These are phyloP conservation scores for Oenanthe javanica DNA, from an alignment of 140 eudicot genomes.

Conservation along the genomic window DNA sequence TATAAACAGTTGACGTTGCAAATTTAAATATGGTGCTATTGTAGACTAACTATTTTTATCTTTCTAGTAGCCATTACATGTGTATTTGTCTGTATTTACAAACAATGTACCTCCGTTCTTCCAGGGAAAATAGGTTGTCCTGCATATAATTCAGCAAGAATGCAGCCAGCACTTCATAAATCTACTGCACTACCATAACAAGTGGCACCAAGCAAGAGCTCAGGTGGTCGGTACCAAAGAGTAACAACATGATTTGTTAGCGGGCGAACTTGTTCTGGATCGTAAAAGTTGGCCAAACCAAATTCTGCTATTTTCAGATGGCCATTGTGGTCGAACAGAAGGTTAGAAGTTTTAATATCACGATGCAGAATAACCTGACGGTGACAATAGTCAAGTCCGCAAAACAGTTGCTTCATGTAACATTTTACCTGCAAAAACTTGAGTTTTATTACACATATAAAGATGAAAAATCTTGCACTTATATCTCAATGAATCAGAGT, in stretches of 20 bases:
- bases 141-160: constrained; percentile 77
- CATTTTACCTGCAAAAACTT: constrained; percentile 55
- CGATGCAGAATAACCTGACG: constrained; percentile 69
- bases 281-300: constrained; percentile 71
- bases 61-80: not conserved
- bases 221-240: constrained; percentile 90
- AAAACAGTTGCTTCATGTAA: constrained; percentile 65
- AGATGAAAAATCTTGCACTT: not conserved
- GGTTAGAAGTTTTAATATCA: constrained; percentile 82
- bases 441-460: not conserved
- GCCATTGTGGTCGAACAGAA: constrained; percentile 68
- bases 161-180: constrained; percentile 91
- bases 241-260: constrained; percentile 83
- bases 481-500: not conserved
- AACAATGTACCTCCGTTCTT: constrained; percentile 65
- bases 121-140: constrained; percentile 91
- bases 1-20: too few species aligned
- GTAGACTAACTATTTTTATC: not conserved
- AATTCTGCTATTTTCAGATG: constrained; percentile 76
- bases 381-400: constrained; percentile 83
- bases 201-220: constrained; percentile 88
- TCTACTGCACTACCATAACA: constrained; percentile 73
- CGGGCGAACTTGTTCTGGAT: constrained; percentile 58
- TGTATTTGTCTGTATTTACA: not conserved
- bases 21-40: too few species aligned